Evolutionary conservation across 352 stramenopile genomes (phyloP).

Genomic region (Pythium aristosporum): DNA sequence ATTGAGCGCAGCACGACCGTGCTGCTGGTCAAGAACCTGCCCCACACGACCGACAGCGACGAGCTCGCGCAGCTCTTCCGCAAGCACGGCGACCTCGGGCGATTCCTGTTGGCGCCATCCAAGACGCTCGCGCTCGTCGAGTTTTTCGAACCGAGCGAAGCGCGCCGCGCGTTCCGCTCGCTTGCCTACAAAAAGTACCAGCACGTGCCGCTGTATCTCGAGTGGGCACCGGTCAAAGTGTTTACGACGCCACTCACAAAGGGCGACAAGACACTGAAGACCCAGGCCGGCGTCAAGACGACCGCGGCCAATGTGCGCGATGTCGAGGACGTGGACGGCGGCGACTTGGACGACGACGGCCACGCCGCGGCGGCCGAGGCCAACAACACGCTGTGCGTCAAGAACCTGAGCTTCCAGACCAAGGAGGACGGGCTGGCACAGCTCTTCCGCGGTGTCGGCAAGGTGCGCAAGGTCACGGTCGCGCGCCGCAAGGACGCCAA

Average conservation of each 20-base stretch:
- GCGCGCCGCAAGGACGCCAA: slow-evolving; percentile 82
- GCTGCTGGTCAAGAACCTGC: slow-evolving; percentile 98
- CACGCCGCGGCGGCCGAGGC: slow-evolving; percentile 41
- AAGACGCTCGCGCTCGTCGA: slow-evolving; percentile 96
- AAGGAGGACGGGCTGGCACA: slow-evolving; percentile 86
- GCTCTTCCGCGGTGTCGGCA: slow-evolving; percentile 66
- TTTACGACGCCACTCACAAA: slow-evolving; percentile 41
- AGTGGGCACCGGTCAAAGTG: slow-evolving; percentile 95
- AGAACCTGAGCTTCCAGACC: slow-evolving; percentile 99
- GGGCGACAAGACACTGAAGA: slow-evolving; percentile 6
- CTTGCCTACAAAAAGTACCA: slow-evolving; percentile 99
- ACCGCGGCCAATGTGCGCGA: slow-evolving; percentile 49
- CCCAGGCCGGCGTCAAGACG: slow-evolving; percentile 43
- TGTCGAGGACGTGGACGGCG: slow-evolving; percentile 54
- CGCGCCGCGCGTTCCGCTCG: slow-evolving; percentile 94
- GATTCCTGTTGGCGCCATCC: slow-evolving; percentile 91
- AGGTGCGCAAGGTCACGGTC: slow-evolving; percentile 86
- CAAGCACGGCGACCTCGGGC: slow-evolving; percentile 83
- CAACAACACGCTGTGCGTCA: slow-evolving; percentile 95
- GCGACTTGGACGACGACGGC: slow-evolving; percentile 19
- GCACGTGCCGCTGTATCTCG: slow-evolving; percentile 97
- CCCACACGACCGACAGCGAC: slow-evolving; percentile 91
- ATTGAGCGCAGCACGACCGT: slow-evolving; percentile 92
- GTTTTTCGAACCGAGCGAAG: slow-evolving; percentile 94
- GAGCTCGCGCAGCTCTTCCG: slow-evolving; percentile 96